Conservation (phyloP, 257 asterid species). For the Scutellaria baicalensis region DNA sequence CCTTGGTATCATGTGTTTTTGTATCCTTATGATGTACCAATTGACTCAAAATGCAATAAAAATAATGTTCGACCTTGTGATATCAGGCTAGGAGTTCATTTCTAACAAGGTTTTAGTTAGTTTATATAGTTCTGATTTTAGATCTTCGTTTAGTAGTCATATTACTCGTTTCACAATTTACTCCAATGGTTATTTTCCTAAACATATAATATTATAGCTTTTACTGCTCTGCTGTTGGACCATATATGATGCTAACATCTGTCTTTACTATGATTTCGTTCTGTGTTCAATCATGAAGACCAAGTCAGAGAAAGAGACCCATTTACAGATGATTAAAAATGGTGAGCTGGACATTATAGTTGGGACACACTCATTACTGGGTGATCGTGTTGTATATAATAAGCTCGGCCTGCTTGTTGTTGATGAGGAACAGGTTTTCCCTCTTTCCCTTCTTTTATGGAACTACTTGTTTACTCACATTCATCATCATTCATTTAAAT, state of each 20-base stretch:
- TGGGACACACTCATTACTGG: slow-evolving; percentile 92
- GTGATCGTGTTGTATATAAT: slow-evolving; percentile 81
- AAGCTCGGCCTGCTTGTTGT: slow-evolving; percentile 94
- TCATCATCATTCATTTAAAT: neutral
- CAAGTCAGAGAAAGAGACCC: slow-evolving; percentile 77
- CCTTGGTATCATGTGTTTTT: neutral
- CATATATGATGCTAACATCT: slow-evolving; percentile 12
- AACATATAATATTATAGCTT: neutral
- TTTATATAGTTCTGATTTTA: neutral
- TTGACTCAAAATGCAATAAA: neutral
- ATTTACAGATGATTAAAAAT: slow-evolving; percentile 65
- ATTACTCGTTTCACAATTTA: neutral
- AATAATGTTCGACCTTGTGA: neutral
- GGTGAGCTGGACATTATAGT: slow-evolving; percentile 82
- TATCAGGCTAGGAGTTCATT: neutral
- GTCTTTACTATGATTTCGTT: slow-evolving; percentile 16
- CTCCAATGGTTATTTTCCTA: neutral
- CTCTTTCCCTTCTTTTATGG: slow-evolving; percentile 17
- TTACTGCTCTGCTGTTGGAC: slow-evolving; percentile 10
- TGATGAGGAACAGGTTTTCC: slow-evolving; percentile 93
- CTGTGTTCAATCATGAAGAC: slow-evolving; percentile 50
- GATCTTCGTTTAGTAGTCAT: neutral
- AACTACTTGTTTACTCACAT: slow-evolving; percentile 5
- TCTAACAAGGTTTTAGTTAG: neutral
- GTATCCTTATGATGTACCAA: neutral